phyloP scores from a whole-genome alignment of 1,284 basidiomycete genomes.

The Neonothopanus nambi region DNA sequence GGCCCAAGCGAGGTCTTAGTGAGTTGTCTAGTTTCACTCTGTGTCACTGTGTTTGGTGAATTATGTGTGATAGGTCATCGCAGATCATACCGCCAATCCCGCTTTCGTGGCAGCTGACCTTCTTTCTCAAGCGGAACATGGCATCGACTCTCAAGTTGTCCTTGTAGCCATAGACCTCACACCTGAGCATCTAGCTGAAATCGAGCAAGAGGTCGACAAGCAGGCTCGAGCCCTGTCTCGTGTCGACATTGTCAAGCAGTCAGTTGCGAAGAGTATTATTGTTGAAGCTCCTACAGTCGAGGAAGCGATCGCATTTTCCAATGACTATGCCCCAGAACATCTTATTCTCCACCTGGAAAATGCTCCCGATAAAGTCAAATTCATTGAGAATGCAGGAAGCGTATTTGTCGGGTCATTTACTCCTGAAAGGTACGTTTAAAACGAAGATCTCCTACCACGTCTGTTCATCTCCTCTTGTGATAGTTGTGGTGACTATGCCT shows the following conservation, averaged over 20 bases:
- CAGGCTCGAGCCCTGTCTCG: constrained; percentile 89
- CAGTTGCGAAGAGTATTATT: constrained; percentile 90
- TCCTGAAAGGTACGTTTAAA: constrained; percentile 78
- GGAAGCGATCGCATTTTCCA: constrained; percentile 87
- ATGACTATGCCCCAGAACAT: constrained; percentile 98
- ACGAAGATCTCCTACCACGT: not conserved
- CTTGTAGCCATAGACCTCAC: constrained; percentile 81
- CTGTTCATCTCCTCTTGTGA: constrained; percentile 7
- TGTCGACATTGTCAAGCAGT: constrained; percentile 89
- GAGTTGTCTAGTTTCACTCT: constrained; percentile 35
- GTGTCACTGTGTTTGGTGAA: constrained; percentile 2
- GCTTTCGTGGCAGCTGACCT: constrained; percentile 96
- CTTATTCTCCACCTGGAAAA: constrained; percentile 86
- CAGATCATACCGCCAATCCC: constrained; percentile 84
- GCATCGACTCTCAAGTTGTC: constrained; percentile 97
- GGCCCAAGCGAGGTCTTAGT: constrained; percentile 97
- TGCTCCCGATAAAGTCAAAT: constrained; percentile 64
- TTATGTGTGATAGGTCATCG: constrained; percentile 71
- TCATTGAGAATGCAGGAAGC: constrained; percentile 90
- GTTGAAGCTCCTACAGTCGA: constrained; percentile 69
- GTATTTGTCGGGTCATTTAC: constrained; percentile 95
- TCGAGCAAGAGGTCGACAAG: constrained; percentile 85
- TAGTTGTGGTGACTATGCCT: constrained; percentile 97
- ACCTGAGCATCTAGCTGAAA: constrained; percentile 60
- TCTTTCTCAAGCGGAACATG: constrained; percentile 97